These are phyloP conservation scores for Quercus cerris DNA, from an alignment of 306 rosid genomes.

Conservation along the genomic window DNA sequence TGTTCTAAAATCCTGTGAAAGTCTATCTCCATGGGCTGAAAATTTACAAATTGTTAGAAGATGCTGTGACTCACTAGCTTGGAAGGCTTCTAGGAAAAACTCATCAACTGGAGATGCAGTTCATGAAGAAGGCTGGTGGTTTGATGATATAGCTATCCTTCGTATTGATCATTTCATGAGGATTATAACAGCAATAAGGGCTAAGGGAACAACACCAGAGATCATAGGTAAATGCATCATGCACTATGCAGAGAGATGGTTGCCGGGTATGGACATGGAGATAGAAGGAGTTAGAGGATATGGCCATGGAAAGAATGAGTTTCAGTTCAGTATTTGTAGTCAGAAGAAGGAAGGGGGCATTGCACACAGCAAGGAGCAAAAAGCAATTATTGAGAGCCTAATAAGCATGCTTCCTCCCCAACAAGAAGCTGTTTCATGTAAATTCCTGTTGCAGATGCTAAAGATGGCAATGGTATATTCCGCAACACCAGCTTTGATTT, in stretches of 20 bases:
- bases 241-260: conserved; percentile 75
- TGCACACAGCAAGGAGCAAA: conserved; percentile 63
- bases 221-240: conserved; percentile 67
- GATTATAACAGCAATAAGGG: conserved; percentile 59
- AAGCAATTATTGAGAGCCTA: conserved; percentile 66
- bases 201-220: conserved; percentile 65
- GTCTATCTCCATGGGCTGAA: conserved; percentile 88
- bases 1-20: conserved; percentile 75
- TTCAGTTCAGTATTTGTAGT: conserved; percentile 56
- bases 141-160: conserved; percentile 44
- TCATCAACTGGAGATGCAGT: conserved; percentile 25
- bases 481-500: conserved; percentile 69
- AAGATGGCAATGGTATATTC: conserved; percentile 85
- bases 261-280: conserved; percentile 62
- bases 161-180: conserved; percentile 69
- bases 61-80: conserved; percentile 90
- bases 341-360: conserved; percentile 46
- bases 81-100: conserved; percentile 72
- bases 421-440: conserved; percentile 74
- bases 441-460: conserved; percentile 71
- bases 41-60: conserved; percentile 90
- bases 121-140: conserved; percentile 69
- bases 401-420: conserved; percentile 80
- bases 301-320: conserved; percentile 58
- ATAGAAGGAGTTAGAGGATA: conserved; percentile 69